Base-by-base conservation (phyloP, 164 flowering plant species). In the Liriodendron chinense region DNA sequence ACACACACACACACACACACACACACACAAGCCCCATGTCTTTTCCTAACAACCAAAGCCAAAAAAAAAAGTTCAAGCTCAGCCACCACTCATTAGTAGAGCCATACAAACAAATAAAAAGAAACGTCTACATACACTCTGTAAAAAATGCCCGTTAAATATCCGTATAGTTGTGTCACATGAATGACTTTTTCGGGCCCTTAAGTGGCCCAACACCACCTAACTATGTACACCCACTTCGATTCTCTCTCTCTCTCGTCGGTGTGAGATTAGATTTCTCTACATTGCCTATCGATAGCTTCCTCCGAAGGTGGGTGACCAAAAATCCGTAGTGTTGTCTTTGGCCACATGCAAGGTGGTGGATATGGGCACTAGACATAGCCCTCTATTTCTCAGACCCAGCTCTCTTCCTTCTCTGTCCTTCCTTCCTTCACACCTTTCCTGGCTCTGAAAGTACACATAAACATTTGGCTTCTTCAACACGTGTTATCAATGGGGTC, bases 231-330 rank as follows among this genome's bases (percentile, higher is more conserved):
- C 65, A 62, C 8, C 18, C 8, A 18, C 21, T 53, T 9, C 16
- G 12, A 7, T 9, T 8, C 24, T 62, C 23, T 62, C 24, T 21
- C 24, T n/a, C 43, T 34, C 25, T 66, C 24, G 69, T 28, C 12
- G 47, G 47, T 25, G 43, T 53, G 34, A 25, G 50, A 20, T 5
- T 69, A 69, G 71, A 69, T 69, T 69, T 56, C 50, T 50, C 43
- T 68, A 21, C 9, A 18, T n/a, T 68, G 20, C 53, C 69, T 73
- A 73, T 9, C 75, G 56, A 53, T 43, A 73, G 56, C 43, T 73
- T n/a, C 75, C 75, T 63, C 75, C 75, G 22, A 73, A 73, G 53
- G 75, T 73, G 24, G 75, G 69, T 18, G 75, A 59, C 75, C 75
- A 73, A 73, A 73, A 73, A 13, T 63, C 69, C 47, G 75, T 10